These are phyloP conservation scores for Acmispon strigosus DNA, from an alignment of 306 rosid species.

Conservation along the genomic window DNA sequence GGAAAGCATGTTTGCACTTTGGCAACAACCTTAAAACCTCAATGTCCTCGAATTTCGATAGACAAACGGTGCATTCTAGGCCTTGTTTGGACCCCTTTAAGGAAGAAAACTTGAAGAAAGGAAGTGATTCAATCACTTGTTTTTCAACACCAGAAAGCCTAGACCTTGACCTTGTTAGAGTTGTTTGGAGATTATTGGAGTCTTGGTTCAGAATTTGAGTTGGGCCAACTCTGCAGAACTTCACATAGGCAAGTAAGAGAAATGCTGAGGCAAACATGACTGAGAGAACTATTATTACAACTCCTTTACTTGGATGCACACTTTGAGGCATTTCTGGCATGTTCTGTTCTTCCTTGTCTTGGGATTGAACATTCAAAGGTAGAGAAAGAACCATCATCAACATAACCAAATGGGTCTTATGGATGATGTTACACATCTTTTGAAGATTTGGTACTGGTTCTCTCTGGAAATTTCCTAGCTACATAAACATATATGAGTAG, in stretches of 20 bases:
- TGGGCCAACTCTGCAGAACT: slow-evolving; percentile 35
- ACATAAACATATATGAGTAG: background rate
- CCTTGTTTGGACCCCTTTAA: slow-evolving; percentile 74
- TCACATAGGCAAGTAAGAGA: slow-evolving; percentile 49
- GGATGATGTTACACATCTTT: slow-evolving; percentile 1
- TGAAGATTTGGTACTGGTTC: background rate
- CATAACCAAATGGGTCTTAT: background rate
- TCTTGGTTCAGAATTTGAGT: background rate
- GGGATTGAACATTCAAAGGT: background rate
- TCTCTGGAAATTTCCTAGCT: background rate
- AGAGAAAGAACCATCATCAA: slow-evolving; percentile 14
- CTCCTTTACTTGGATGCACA: slow-evolving; percentile 42
- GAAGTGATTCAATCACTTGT: slow-evolving; percentile 64
- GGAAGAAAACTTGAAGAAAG: slow-evolving; percentile 63
- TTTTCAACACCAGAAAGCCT: slow-evolving; percentile 53
- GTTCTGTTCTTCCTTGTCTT: background rate
- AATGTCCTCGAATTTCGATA: slow-evolving; percentile 62
- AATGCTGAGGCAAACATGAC: slow-evolving; percentile 43
- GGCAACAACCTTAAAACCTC: slow-evolving; percentile 75
- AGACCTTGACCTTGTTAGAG: slow-evolving; percentile 25
- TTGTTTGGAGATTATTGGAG: background rate
- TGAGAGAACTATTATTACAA: slow-evolving; percentile 41
- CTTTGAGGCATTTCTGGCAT: background rate
- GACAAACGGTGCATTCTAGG: slow-evolving; percentile 75
- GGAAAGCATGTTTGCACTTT: slow-evolving; percentile 83